Conservation (phyloP, 2,329 filamentous ascomycete genomes). For the Zymoseptoria tritici region DNA sequence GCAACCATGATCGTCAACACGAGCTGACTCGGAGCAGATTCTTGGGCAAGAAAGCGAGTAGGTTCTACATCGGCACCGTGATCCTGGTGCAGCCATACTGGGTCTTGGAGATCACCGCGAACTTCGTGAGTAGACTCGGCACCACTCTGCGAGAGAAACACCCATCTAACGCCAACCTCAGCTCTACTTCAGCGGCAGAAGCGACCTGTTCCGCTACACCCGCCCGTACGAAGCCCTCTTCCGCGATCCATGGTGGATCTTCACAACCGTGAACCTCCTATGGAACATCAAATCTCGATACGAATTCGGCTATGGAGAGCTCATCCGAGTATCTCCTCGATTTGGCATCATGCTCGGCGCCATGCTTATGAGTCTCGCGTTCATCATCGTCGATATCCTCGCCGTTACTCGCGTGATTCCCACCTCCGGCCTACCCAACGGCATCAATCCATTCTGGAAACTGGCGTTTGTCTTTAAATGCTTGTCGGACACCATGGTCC, state of each 20-base stretch:
- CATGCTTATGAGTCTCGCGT: constrained; percentile 54
- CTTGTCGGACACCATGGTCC: constrained; percentile 57
- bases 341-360: constrained; percentile 56
- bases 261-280: constrained; percentile 52
- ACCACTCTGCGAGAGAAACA: neutral
- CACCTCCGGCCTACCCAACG: constrained; percentile 33
- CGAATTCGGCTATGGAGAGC: constrained; percentile 48
- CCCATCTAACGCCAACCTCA: constrained; percentile 6
- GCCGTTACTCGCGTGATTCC: constrained; percentile 44
- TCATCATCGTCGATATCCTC: constrained; percentile 55
- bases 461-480: constrained; percentile 59
- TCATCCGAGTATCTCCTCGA: constrained; percentile 54
- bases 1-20: neutral
- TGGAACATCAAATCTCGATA: constrained; percentile 58
- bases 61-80: constrained; percentile 53
- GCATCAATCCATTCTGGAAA: constrained; percentile 63
- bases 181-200: constrained; percentile 46
- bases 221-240: constrained; percentile 55
- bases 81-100: constrained; percentile 56
- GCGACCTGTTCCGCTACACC: constrained; percentile 46
- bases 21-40: constrained; percentile 2
- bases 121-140: constrained; percentile 37
- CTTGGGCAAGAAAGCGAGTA: constrained; percentile 42
- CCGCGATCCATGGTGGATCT: constrained; percentile 63
- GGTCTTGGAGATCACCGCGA: constrained; percentile 58